A percentile compares a stretch with the other conserved stretches of the same genome.
These are phyloP conservation scores for Aphanocladium album DNA, from an alignment of 2,329 filamentous ascomycete genomes.

Conservation along the genomic window DNA sequence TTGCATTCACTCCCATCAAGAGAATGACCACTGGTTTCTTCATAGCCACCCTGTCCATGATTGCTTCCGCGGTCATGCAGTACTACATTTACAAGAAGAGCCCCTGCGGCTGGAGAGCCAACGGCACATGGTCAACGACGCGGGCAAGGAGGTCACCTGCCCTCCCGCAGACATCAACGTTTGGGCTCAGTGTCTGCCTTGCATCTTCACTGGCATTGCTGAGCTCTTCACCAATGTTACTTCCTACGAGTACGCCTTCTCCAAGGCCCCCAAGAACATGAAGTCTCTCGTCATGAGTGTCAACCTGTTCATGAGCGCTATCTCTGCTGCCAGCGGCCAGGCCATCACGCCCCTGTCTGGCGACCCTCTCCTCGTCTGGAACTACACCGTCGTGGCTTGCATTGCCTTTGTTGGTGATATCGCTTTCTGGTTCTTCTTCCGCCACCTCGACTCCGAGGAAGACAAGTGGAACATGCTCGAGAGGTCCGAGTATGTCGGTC, in stretches of 20 bases:
- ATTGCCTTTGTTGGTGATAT: conserved; percentile 58
- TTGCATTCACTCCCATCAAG: conserved; percentile 70
- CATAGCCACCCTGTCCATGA: conserved; percentile 57
- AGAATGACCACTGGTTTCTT: conserved; percentile 68
- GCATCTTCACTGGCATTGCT: conserved; percentile 46
- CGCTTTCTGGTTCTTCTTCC: conserved; percentile 65
- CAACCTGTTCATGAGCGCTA: conserved; percentile 65
- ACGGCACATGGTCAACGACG: conserved; percentile 21
- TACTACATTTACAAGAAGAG: conserved; percentile 60
- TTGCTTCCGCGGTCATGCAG: conserved; percentile 52
- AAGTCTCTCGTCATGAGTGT: conserved; percentile 67
- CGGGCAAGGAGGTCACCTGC: conserved; percentile 36
- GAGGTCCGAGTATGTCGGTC: conserved; percentile 38
- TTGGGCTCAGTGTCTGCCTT: conserved; percentile 50
- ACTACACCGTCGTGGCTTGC: conserved; percentile 60
- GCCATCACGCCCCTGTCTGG: conserved; percentile 56
- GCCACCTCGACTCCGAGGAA: conserved; percentile 60
- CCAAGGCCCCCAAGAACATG: conserved; percentile 76
- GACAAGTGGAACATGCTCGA: conserved; percentile 62
- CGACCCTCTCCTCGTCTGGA: conserved; percentile 66
- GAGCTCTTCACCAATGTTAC: conserved; percentile 53
- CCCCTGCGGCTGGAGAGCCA: conserved; percentile 54
- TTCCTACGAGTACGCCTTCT: conserved; percentile 70
- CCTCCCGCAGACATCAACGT: conserved; percentile 60
- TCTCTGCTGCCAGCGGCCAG: conserved; percentile 66